Base-by-base conservation (phyloP, 257 asterid genomes). In the Plantago ovata region DNA sequence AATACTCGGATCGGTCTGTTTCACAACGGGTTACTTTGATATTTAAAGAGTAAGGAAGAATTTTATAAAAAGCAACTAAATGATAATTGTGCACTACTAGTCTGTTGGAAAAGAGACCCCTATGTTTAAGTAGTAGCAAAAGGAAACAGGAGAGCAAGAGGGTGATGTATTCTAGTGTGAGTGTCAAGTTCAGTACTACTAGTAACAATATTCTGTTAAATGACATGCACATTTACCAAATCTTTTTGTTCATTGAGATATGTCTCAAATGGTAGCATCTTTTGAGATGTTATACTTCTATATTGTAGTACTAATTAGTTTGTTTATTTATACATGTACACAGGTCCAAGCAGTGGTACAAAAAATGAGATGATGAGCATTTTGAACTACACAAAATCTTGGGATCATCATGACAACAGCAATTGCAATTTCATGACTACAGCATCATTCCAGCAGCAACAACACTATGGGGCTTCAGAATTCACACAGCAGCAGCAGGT, bases 351-450 rank as follows among this genome's bases (percentile, higher is more conserved):
- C 51, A 62, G 18, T 36, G 21, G 56, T 50, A 12, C 55, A 49
- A 13, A 67, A 41, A 72, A 69, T 72, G 84, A 85, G 64, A 69
- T 81, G 83, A 79, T 77, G 81, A 72, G 47, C 63, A 75, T 77
- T 56, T 67, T 75, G 42, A 76, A 67, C 64, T 68, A 66, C 66
- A 75, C 61, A 53, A 77, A 68, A 50, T 56, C 47, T 48, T 78
- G 85, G 89, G 75, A 69, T 21, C 12, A 18, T 9, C 16, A 12
- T 19, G 69, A 60, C 42, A 53, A 53, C 5, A 60, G 65, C 77
- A 68, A 58, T 24, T 13, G 65, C 77, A 68, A 58, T 24, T 13
- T 48, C 6, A 32, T 46, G 74, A 66, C 20, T 63, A 74, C 57
- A 48, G 58, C 28, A 65, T 46, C 18, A 47, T 10, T 50, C 9